phyloP scores from a whole-genome alignment of 176 grass and related monocot genomes.

The Oryza rufipogon region DNA sequence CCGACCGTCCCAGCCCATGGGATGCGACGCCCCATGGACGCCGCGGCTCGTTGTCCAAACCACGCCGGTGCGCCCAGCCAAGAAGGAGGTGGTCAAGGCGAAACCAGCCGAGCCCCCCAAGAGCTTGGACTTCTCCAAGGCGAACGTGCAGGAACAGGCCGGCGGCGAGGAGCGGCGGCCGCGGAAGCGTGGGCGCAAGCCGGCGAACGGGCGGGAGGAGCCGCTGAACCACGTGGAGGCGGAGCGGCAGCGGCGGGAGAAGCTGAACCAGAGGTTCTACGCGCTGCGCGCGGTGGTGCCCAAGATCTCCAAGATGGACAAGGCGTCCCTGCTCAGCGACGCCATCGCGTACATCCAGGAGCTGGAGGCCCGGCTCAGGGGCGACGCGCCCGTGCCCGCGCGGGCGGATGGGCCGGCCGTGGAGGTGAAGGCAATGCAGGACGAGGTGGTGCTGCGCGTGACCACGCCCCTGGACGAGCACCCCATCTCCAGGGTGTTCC shows the following conservation, averaged over 20 bases:
- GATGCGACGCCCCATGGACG: slow-evolving; percentile 22
- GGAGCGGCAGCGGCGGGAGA: slow-evolving; percentile 91
- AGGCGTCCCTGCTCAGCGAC: slow-evolving; percentile 83
- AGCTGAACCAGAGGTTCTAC: slow-evolving; percentile 95
- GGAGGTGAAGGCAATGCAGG: slow-evolving; percentile 59
- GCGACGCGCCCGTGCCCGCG: slow-evolving; percentile 25
- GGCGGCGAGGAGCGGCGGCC: slow-evolving; percentile 56
- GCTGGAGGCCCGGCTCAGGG: slow-evolving; percentile 60
- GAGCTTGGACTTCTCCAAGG: slow-evolving; percentile 31
- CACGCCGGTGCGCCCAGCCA: not conserved
- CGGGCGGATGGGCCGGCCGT: slow-evolving; percentile 47
- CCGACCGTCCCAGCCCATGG: not conserved
- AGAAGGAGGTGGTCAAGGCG: not conserved
- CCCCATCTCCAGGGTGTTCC: slow-evolving; percentile 55
- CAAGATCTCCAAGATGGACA: slow-evolving; percentile 94
- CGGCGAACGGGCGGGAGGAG: slow-evolving; percentile 88
- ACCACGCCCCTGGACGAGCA: slow-evolving; percentile 67
- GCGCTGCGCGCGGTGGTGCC: slow-evolving; percentile 81
- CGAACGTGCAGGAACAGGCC: not conserved
- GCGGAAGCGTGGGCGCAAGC: slow-evolving; percentile 82
- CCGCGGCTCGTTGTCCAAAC: slow-evolving; percentile 22
- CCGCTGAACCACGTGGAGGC: slow-evolving; percentile 95
- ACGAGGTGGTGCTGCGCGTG: slow-evolving; percentile 81
- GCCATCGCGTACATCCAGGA: slow-evolving; percentile 89
- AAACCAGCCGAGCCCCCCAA: slow-evolving; percentile 1